Conservation (phyloP, 441 rosid genomes). For the Gossypium davidsonii region DNA sequence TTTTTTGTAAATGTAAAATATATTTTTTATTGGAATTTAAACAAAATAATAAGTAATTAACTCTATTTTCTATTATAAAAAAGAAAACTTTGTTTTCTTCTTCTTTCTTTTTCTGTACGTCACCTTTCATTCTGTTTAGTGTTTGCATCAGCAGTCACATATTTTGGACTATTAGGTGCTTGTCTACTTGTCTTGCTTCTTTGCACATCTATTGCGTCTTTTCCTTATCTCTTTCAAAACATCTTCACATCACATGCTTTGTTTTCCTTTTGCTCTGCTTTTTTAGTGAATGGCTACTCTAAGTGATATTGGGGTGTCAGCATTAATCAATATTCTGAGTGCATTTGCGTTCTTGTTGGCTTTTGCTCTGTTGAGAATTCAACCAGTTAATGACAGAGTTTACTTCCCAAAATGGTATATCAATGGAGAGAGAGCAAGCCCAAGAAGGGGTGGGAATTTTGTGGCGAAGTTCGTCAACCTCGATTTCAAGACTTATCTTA, state of each 20-base stretch:
- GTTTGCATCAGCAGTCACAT: constrained; percentile 7
- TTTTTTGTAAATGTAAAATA: too few relatives aligned
- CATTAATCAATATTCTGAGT: constrained; percentile 62
- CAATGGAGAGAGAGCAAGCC: constrained; percentile 58
- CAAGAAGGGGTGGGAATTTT: constrained; percentile 45
- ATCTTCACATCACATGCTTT: background rate
- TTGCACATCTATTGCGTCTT: background rate
- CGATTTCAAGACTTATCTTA: constrained; percentile 58
- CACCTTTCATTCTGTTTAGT: background rate
- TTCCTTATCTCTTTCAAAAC: background rate
- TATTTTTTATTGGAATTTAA: too few relatives aligned
- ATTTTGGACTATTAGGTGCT: background rate
- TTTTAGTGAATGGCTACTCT: constrained; percentile 64
- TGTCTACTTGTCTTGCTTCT: background rate
- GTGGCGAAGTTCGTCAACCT: constrained; percentile 82
- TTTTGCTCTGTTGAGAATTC: constrained; percentile 80
- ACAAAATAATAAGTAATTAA: too few relatives aligned
- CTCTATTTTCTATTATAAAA: too few relatives aligned
- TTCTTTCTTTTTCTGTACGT: too few relatives aligned
- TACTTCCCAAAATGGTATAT: constrained; percentile 91
- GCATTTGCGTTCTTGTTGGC: constrained; percentile 80
- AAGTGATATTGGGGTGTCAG: constrained; percentile 84
- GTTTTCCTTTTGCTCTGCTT: background rate
- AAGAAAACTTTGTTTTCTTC: too few relatives aligned
- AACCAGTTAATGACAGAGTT: constrained; percentile 88